Base-by-base conservation (phyloP, 75 land plant species). In the Adiantum capillusveneris region DNA sequence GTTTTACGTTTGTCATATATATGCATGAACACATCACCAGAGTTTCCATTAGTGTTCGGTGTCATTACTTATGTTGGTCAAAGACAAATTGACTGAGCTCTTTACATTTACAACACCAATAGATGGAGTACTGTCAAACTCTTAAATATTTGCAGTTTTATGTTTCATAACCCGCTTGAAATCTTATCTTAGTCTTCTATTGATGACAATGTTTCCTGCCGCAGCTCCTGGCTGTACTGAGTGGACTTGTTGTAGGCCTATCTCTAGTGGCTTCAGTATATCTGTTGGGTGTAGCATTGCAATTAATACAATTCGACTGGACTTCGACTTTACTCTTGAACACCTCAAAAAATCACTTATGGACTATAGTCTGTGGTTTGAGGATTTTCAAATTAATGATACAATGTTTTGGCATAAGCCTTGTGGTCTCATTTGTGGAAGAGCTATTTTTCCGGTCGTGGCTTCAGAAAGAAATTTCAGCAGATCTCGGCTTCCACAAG, bases 371-470 rank as follows among this genome's bases (percentile, higher is more conserved):
- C 12, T 56, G 49, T 9, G 67, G 50, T 62, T 77, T 73, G 19
- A 62, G 60, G 42, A 27, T 81, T 39, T 7, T 70, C 13, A 52
- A 69, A 60, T 51, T 86, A 29, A 57, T 64, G 56, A 50, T 63
- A 0, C 57, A 73, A 60, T 56, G 57, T 25, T 2, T 73, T 22
- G 65, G 24, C 17, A 61, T 62, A 16, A 87, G 88, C 20, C 63
- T 66, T 29, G 69, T 49, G 25, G 65, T 84, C 71, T 60, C 81
- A 11, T 29, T 67, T 48, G 80, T 85, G 29, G 88, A 92, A 68
- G 97, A 92, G 69, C 37, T 92, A 19, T 49, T 87, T 25, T 92
- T 92, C 59, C 73, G 97, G 29, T 82, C 97, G 28, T 92, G 98
- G 98, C 66, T 95, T 37, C 75, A 78, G 53, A 84, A 82, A 46